Conservation (phyloP, 257 asterid species). For the Solanum gracilifrons region DNA sequence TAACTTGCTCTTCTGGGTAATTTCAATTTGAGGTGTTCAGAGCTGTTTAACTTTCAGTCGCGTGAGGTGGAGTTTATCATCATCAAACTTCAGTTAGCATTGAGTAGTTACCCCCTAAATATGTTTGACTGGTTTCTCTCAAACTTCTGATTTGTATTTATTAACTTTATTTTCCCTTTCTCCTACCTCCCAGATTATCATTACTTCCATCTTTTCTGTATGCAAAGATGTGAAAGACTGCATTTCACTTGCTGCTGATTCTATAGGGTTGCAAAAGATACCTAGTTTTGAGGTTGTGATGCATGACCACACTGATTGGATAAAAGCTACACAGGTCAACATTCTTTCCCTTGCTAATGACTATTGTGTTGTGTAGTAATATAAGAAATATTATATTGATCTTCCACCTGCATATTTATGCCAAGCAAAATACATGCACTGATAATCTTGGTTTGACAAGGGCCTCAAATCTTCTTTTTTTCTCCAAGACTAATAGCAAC, state of each 20-base stretch:
- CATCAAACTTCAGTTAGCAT: not conserved
- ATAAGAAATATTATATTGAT: not conserved
- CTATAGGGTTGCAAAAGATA: conserved; percentile 62
- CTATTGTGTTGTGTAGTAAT: not conserved
- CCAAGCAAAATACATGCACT: not conserved
- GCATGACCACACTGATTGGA: conserved; percentile 79
- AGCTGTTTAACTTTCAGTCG: not conserved
- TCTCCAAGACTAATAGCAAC: not conserved
- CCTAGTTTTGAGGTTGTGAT: conserved; percentile 51
- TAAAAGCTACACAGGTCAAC: conserved; percentile 55
- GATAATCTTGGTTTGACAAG: not conserved
- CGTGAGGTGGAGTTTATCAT: not conserved
- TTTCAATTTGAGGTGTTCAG: not conserved
- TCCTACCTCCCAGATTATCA: conserved; percentile 46
- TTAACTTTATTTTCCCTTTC: not conserved
- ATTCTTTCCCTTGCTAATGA: not conserved
- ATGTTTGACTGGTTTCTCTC: not conserved
- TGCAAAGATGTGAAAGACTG: conserved; percentile 64
- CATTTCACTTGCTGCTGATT: conserved; percentile 66
- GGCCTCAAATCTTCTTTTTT: not conserved
- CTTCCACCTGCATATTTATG: not conserved
- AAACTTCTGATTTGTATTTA: not conserved
- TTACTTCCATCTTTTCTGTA: conserved; percentile 46
- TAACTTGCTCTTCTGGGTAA: not conserved
- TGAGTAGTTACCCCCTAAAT: not conserved